A percentile compares a stretch with the other conserved stretches of the same genome.
Evolutionary conservation across 345 rosid species (phyloP).

Genomic region (Dimocarpus longan): DNA sequence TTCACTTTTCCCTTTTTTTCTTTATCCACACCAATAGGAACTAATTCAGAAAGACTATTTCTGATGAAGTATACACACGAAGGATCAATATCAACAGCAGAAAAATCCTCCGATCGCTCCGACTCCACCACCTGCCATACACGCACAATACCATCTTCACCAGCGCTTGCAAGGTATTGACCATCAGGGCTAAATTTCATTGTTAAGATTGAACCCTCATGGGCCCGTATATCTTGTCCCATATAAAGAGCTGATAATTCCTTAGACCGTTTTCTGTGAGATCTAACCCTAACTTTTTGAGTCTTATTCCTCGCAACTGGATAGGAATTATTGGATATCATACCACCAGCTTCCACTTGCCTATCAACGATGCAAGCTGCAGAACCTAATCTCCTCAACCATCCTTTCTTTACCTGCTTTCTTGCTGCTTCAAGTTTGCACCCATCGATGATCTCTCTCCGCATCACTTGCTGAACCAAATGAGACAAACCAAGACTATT

Average conservation of each 20-base stretch:
- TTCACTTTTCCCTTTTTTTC: conserved; percentile 29
- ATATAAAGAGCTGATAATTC: conserved; percentile 44
- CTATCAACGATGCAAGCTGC: conserved; percentile 36
- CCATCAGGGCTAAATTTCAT: conserved; percentile 52
- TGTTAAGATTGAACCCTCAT: conserved; percentile 40
- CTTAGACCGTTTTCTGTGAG: conserved; percentile 34
- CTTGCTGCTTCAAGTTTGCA: conserved; percentile 8
- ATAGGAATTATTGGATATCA: conserved; percentile 20
- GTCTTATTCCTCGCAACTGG: conserved; percentile 12
- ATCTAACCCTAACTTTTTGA: conserved; percentile 31
- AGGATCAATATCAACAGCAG: conserved; percentile 29
- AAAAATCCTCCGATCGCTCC: conserved; percentile 25
- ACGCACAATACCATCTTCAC: conserved; percentile 43
- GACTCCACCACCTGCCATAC: conserved; percentile 44
- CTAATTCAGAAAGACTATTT: conserved; percentile 36
- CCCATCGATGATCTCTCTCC: conserved; percentile 23
- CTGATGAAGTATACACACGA: conserved; percentile 38
- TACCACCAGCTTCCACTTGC: conserved; percentile 31
- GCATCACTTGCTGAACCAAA: conserved; percentile 33
- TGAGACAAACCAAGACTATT: conserved; percentile 39
- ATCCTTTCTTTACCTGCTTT: conserved; percentile 33
- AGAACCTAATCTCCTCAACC: conserved; percentile 47
- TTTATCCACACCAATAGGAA: conserved; percentile 28
- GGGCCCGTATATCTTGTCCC: conserved; percentile 45
- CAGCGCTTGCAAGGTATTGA: conserved; percentile 44